Base-by-base conservation (phyloP, 106 monocot genomes). In the Dactylorhiza incarnata region DNA sequence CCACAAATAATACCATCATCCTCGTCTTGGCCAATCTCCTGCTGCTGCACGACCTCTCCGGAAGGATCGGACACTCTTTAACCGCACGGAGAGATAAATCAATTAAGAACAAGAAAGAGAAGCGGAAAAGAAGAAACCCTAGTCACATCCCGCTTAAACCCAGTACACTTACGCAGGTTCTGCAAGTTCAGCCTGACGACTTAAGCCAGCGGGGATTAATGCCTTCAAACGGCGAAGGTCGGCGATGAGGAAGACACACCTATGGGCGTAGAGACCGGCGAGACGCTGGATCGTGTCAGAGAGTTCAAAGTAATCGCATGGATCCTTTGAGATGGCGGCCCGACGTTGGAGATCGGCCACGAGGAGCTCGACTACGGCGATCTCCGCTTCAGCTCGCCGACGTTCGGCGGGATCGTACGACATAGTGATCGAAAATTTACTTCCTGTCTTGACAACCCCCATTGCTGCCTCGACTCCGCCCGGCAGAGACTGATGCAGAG, bases 331-430 rank as follows among this genome's bases (percentile, higher is more conserved):
- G n/a, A 62, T 73, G 16, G 25, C n/a, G 25, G 29, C 10, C 49
- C 65, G 43, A 46, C 63, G 69, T 68, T 86, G 67, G 56, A 79
- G 77, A 26, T 72, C 47, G 15, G 82, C 68, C 25, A 80, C 62
- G 56, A 89, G 59, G 54, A 84, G 77, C 70, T 90, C 88, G 44
- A 90, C 82, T 2, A 86, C 25, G 19, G 84, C 80, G 59, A 90
- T 79, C 13, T 84, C 90, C 46, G 77, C 84, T 4, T 87, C 88
- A 17, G 86, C 73, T 88, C 86, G 6, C 86, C 88, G 25, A 16
- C 12, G 47, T 29, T 90, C 93, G 15, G 86, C 75, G 7, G 90
- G 77, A 61, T 90, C 86, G 68, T 91, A 86, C 9, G 91, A 83
- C 44, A 74, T 59, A 17, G 85, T 85, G 73, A 80, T 86, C 94